Evolutionary conservation across 2,329 filamentous ascomycete species (phyloP), one percentile per base, ranked within the genome.

Genomic region (Apiospora malaysiana): DNA sequence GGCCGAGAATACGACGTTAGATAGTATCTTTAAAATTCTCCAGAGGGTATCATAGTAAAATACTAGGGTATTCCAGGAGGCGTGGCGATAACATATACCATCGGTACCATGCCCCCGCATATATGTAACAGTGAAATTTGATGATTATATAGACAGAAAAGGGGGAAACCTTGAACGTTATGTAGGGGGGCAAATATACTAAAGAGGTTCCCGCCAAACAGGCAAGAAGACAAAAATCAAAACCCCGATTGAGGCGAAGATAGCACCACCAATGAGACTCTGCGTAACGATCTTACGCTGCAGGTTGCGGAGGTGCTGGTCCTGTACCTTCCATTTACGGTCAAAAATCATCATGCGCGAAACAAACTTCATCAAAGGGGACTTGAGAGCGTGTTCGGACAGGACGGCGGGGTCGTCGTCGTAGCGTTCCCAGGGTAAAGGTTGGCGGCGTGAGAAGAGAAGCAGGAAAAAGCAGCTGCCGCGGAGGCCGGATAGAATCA

Each of bases 401-500:
- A 71, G 59, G 6, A 76, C 69, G 1, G 75, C 75, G 14, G 75
- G 73, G 21, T 75, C 76, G 56, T 86, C 84, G 67, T 85, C 83
- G 71, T 85, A 83, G 21, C 83, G 78, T 75, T 86, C 84, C 84
- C 84, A 86, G 0, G 84, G 84, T 49, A 86, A 76, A 3, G 82
- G 79, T 75, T 85, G 84, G 46, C 85, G 79, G 46, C 83, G 79
- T 10, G 82, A 82, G 73, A 86, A 84, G 27, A 86, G 79, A 70
- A 86, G 75, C 63, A 86, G 75, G 71, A 86, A 85, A 76, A 86
- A 86, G 74, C 84, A 86, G 69, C 80, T 82, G 2, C 84, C 84
- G 47, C 84, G 77, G 21, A 85, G 71, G n/a, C 84, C 84, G 0
- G 82, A 82, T 25, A 86, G 75, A 32, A 85, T 77, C 3, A 86